Percentiles rank a stretch among this genome's conserved stretches.
Evolutionary conservation across 352 stramenopile species (phyloP).

Genomic region (Globisporangium nagaii): DNA sequence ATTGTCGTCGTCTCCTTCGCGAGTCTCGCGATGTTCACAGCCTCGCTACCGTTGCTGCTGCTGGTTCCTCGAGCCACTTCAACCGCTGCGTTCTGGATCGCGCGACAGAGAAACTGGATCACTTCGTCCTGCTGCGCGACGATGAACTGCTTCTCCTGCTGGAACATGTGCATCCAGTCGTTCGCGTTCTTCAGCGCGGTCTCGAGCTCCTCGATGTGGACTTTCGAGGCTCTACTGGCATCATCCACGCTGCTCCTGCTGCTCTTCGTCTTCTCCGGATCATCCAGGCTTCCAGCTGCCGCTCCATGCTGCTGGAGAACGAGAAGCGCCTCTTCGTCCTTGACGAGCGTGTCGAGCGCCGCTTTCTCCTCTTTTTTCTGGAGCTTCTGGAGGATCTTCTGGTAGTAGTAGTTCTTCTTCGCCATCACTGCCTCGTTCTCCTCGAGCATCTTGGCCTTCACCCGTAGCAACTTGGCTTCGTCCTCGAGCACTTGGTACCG

Average conservation of each 20-base stretch:
- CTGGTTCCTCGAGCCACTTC: slow-evolving; percentile 2
- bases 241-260: too few relatives aligned
- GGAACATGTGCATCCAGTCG: slow-evolving; percentile 45
- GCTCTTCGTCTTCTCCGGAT: slow-evolving; percentile 10
- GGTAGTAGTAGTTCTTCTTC: slow-evolving; percentile 69
- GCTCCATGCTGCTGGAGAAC: background rate
- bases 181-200: slow-evolving; percentile 23
- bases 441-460: slow-evolving; percentile 44
- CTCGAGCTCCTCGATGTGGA: slow-evolving; percentile 21
- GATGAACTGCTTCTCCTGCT: slow-evolving; percentile 50
- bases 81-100: slow-evolving; percentile 26
- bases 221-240: too few relatives aligned
- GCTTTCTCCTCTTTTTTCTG: slow-evolving; percentile 21
- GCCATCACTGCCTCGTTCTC: slow-evolving; percentile 49
- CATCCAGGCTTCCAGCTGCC: background rate
- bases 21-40: slow-evolving; percentile 12
- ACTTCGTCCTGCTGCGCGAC: slow-evolving; percentile 60
- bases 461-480: slow-evolving; percentile 34
- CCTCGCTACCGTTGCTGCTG: background rate
- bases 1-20: slow-evolving; percentile 30
- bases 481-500: slow-evolving; percentile 34
- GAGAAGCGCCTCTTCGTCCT: background rate
- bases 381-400: slow-evolving; percentile 57
- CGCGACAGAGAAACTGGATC: slow-evolving; percentile 49
- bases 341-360: slow-evolving; percentile 2